A percentile compares a stretch with the other conserved stretches of the same genome.
Conservation (phyloP, 345 rosid species). For the Hibiscus tridactylites region DNA sequence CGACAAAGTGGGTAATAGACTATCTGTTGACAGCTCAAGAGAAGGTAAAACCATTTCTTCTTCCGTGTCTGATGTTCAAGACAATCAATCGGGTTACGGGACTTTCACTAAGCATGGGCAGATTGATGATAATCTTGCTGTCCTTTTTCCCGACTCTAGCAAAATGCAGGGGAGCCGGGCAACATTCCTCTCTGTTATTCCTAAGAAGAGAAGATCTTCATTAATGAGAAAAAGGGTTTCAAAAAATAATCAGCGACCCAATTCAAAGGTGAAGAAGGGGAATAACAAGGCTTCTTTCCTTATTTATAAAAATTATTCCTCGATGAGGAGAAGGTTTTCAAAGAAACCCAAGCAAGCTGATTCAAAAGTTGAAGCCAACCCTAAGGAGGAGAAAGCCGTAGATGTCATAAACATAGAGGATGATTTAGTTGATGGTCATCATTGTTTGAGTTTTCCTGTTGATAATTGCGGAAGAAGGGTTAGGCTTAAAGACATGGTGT, state of each 20-base stretch:
- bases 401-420: slow-evolving; percentile 5
- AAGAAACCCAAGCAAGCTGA: neutral
- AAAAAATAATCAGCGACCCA: neutral
- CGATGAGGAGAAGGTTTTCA: slow-evolving; percentile 4
- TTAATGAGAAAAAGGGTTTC: slow-evolving; percentile 9
- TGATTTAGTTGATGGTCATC: slow-evolving; percentile 1
- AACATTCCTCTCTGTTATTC: slow-evolving; percentile 4
- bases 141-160: neutral
- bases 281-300: slow-evolving; percentile 4
- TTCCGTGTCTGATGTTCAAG: slow-evolving; percentile 9
- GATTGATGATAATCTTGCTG: slow-evolving; percentile 2
- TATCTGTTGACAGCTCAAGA: slow-evolving; percentile 1
- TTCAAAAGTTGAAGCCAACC: slow-evolving; percentile 1
- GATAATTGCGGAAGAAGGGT: slow-evolving; percentile 10
- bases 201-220: slow-evolving; percentile 11
- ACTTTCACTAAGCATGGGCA: slow-evolving; percentile 8
- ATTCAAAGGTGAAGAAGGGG: slow-evolving; percentile 4
- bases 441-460: neutral
- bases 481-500: slow-evolving; percentile 26
- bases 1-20: slow-evolving; percentile 6
- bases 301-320: neutral
- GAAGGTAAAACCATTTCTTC: neutral
- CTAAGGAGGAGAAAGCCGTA: neutral
- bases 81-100: neutral
- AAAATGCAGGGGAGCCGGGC: slow-evolving; percentile 2